Conservation (phyloP, 805 yeast species). For the Tetrapisispora iriomotensis region DNA sequence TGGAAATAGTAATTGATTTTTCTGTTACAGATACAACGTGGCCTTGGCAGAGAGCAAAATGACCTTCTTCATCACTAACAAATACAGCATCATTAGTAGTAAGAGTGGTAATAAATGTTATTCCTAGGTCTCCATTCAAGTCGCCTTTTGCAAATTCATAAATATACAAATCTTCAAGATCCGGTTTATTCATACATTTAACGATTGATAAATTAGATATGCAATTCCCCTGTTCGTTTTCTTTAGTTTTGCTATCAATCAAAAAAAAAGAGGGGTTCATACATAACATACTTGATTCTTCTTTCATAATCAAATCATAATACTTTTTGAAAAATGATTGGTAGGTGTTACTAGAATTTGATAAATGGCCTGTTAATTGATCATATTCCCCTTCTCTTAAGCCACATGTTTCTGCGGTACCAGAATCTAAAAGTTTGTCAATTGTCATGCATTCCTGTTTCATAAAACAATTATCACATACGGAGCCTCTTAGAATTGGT, state of each 20-base stretch:
- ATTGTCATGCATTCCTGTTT: slow-evolving; percentile 54
- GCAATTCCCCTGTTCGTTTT: slow-evolving; percentile 48
- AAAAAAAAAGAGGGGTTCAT: slow-evolving; percentile 51
- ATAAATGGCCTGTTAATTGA: slow-evolving; percentile 42
- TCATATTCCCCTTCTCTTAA: slow-evolving; percentile 40
- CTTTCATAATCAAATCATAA: slow-evolving; percentile 64
- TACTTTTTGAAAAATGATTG: slow-evolving; percentile 56
- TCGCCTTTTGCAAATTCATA: slow-evolving; percentile 37
- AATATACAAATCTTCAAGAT: slow-evolving; percentile 24
- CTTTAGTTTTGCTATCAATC: slow-evolving; percentile 48
- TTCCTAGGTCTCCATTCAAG: slow-evolving; percentile 38
- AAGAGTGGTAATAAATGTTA: slow-evolving; percentile 6
- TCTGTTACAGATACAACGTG: slow-evolving; percentile 37
- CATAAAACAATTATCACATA: slow-evolving; percentile 54
- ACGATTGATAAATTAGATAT: slow-evolving; percentile 41
- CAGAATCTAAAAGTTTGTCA: slow-evolving; percentile 50
- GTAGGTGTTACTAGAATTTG: slow-evolving; percentile 30
- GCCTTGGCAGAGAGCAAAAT: slow-evolving; percentile 64
- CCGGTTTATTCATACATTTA: slow-evolving; percentile 13
- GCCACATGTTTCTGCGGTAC: slow-evolving; percentile 46
- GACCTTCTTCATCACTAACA: slow-evolving; percentile 73
- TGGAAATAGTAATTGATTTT: slow-evolving; percentile 38
- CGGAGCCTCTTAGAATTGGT: slow-evolving; percentile 38
- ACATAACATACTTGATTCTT: slow-evolving; percentile 48
- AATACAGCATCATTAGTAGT: slow-evolving; percentile 48